Percentiles rank a stretch among this genome's conserved stretches.
phyloP scores from a whole-genome alignment of 2,329 filamentous ascomycete species.

The Colletotrichum ledebouriae region DNA sequence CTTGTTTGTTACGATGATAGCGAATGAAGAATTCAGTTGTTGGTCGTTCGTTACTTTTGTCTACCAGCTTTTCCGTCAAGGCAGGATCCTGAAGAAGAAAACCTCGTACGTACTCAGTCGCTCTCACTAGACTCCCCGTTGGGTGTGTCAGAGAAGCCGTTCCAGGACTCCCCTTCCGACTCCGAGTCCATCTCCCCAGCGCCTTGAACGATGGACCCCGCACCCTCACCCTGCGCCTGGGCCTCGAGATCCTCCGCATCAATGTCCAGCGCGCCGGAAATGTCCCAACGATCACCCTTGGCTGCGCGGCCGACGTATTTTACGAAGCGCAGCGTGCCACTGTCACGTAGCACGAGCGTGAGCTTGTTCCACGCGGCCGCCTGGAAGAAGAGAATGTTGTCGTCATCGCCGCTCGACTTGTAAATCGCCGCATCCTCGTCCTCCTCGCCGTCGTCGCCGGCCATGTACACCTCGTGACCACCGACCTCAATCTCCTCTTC shows the following conservation, averaged over 20 bases:
- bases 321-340: constrained; percentile 89
- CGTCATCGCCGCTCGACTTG: constrained; percentile 81
- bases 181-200: constrained; percentile 44
- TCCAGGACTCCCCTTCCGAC: constrained; percentile 47
- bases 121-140: constrained; percentile 48
- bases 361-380: constrained; percentile 87
- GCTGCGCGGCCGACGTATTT: constrained; percentile 92
- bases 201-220: constrained; percentile 45
- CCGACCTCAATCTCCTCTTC: constrained; percentile 64
- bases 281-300: constrained; percentile 92
- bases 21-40: neutral
- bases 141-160: constrained; percentile 64
- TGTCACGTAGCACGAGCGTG: constrained; percentile 89
- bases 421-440: constrained; percentile 84
- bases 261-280: constrained; percentile 84
- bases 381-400: constrained; percentile 76
- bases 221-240: constrained; percentile 53
- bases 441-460: constrained; percentile 79
- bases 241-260: constrained; percentile 65
- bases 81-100: neutral
- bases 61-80: neutral
- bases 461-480: constrained; percentile 94
- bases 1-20: neutral
- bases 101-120: constrained; percentile 47
- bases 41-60: constrained; percentile 18